Evolutionary conservation across 106 monocot species (phyloP).

Genomic region (Platanthera guangdongensis): DNA sequence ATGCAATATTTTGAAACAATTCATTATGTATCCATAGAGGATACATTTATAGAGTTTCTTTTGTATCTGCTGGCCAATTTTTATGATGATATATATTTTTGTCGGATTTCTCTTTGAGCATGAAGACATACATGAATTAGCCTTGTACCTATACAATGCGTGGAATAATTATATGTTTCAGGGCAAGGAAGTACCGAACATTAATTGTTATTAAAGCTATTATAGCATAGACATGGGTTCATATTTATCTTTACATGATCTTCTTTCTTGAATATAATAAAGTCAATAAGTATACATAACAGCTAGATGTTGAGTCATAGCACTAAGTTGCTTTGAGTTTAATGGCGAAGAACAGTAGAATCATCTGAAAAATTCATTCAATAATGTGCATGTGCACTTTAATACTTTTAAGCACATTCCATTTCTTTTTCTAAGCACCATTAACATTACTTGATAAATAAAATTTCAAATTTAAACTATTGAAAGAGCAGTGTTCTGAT

Average conservation of each 20-base stretch:
- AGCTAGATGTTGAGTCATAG: background rate
- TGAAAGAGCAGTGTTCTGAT: background rate
- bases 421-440: background rate
- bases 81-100: too few relatives aligned
- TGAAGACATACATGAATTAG: background rate
- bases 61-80: background rate
- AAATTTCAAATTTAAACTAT: background rate
- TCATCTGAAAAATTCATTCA: background rate
- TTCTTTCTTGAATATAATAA: background rate
- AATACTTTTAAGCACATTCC: too few relatives aligned
- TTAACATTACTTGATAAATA: background rate
- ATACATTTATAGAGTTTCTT: background rate
- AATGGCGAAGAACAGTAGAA: background rate
- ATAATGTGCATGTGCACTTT: background rate
- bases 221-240: background rate
- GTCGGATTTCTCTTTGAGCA: background rate
- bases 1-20: background rate
- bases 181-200: background rate
- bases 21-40: background rate
- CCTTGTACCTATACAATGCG: background rate
- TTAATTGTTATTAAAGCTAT: background rate
- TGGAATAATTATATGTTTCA: background rate
- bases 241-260: background rate
- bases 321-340: background rate
- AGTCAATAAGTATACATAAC: background rate